Evolutionary conservation across 345 rosid species (phyloP).

Genomic region (Raphanus sativus): DNA sequence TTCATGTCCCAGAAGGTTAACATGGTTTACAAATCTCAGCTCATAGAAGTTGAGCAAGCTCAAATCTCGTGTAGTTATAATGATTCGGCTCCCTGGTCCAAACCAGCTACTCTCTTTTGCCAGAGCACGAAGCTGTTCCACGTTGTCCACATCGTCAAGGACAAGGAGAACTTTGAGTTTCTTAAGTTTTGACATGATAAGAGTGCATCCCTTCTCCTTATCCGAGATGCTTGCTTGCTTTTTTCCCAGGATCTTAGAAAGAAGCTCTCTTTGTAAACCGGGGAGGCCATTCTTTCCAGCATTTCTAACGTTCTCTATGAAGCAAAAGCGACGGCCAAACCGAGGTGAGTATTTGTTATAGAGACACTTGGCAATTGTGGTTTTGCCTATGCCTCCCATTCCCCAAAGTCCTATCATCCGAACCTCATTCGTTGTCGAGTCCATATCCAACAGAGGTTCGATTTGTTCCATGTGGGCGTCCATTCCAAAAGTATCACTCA

Average conservation of each 20-base stretch:
- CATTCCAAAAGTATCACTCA: neutral
- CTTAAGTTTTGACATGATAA: constrained; percentile 3
- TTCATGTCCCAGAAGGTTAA: neutral
- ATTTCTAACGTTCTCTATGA: neutral
- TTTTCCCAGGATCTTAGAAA: neutral
- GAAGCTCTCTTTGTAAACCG: neutral
- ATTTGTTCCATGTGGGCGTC: neutral
- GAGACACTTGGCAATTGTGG: constrained; percentile 6
- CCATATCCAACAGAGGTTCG: neutral
- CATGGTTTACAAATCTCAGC: neutral
- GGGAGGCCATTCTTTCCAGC: neutral
- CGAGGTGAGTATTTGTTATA: neutral
- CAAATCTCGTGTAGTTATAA: constrained; percentile 20
- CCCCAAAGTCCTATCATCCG: constrained; percentile 16
- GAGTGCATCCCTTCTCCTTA: neutral
- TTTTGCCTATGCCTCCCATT: constrained; percentile 10
- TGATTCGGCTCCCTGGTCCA: constrained; percentile 31
- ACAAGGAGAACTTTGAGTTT: constrained; percentile 5
- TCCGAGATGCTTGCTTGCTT: neutral
- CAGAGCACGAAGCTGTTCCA: constrained; percentile 6
- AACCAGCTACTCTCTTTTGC: constrained; percentile 22
- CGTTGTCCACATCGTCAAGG: constrained; percentile 17
- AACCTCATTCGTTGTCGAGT: neutral
- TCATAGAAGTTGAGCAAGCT: neutral
- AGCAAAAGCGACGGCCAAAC: neutral